Base-by-base conservation (phyloP, 345 rosid genomes). In the Eutrema japonicum region DNA sequence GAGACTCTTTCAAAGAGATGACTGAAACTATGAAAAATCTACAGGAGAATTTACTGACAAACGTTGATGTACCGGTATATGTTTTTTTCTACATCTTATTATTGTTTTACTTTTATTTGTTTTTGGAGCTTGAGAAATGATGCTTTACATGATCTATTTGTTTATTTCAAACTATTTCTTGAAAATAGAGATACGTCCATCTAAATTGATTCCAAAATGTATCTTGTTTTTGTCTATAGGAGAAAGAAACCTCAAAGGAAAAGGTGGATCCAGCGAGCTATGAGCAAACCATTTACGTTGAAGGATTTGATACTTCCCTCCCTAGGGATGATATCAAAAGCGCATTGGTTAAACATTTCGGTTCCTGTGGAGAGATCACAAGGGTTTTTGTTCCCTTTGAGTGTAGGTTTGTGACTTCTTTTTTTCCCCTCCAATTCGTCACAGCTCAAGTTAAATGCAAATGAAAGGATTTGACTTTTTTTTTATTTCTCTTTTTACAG, bases 301-400 rank as follows among this genome's bases (percentile, higher is more conserved):
- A 38, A 12, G 43, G 43, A 10, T 40, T 9, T 40, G 12, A 40
- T 3, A 10, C 12, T 9, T 40, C 12, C 12, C 12, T 9, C 10
- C 4, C 11, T 3, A 10, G 10, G 43, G 43, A 40, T 3, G 43
- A 40, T 40, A 40, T 40, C 43, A 40, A 40, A 10, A 40, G 12
- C 43, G 43, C 43, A 9, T 40, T 40, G 43, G 10, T 10, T 40
- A 10, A 40, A 9, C 43, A 40, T 10, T 40, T 40, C 43, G 12
- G 77, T 14, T 41, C 77, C 8, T 89, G 97, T 70, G 97, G 97
- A 8, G 85, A 82, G 70, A 70, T 87, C 30, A 10, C 80, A 37
- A 81, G 84, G 72, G 58, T 89, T 37, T 52, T 83, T 0, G 41
- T 89, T 43, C 93, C 96, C 5, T 43, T 51, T 22, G 90, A 86